phyloP scores from a whole-genome alignment of 164 flowering plant species.

The Stephania yunnanensis region DNA sequence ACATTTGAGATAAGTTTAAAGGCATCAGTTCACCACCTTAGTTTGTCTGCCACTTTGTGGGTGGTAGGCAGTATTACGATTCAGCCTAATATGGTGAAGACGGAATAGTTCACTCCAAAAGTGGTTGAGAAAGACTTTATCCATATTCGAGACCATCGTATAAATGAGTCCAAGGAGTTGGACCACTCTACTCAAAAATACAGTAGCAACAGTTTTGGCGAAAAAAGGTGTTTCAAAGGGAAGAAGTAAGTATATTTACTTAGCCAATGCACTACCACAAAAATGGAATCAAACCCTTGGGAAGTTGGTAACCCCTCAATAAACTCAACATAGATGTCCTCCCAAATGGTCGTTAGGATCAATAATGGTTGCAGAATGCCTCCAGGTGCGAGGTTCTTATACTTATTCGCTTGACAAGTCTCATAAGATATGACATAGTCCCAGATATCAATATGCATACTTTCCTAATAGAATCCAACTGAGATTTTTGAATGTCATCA shows the following conservation, averaged over 20 bases:
- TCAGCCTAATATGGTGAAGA: neutral
- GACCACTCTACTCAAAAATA: no score
- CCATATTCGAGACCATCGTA: neutral
- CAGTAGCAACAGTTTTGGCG: no score
- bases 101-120: constrained; percentile 1
- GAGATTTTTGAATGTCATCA: no score
- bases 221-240: neutral
- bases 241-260: neutral
- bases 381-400: neutral
- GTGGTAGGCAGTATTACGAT: neutral
- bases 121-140: neutral
- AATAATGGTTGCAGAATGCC: constrained; percentile 12
- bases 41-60: constrained; percentile 6
- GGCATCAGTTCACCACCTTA: neutral
- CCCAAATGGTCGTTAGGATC: constrained; percentile 3
- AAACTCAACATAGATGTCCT: neutral
- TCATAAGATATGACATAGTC: neutral
- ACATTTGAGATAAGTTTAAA: no score
- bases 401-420: constrained; percentile 1
- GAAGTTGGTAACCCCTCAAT: no score
- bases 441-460: no score
- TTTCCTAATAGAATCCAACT: no score
- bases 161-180: no score
- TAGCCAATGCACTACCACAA: no score
- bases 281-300: no score